These are phyloP conservation scores for Papilionanthe hybrid DNA, from an alignment of 116 monocot genomes.

Conservation along the genomic window DNA sequence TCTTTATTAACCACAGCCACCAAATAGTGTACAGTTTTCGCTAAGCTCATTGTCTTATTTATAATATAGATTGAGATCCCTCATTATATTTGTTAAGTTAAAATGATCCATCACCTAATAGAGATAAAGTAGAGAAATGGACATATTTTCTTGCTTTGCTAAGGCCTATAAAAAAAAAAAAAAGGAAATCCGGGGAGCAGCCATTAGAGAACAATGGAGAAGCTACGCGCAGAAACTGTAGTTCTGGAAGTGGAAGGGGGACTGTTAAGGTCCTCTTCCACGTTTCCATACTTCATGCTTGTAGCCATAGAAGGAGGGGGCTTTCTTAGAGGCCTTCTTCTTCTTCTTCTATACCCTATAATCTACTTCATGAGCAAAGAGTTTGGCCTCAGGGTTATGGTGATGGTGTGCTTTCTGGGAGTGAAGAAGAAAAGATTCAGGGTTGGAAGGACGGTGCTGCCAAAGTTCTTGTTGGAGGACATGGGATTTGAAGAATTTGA, in stretches of 20 bases:
- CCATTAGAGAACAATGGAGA: neutral
- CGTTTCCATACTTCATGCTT: conserved; percentile 80
- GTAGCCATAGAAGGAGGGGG: conserved; percentile 65
- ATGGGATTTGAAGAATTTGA: conserved; percentile 57
- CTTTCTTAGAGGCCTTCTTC: conserved; percentile 49
- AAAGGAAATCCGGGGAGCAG: neutral
- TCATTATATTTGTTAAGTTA: neutral
- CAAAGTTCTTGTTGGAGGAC: conserved; percentile 57
- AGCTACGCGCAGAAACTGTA: conserved; percentile 4
- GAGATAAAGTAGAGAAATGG: neutral
- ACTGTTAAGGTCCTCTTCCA: conserved; percentile 32
- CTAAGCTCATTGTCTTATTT: neutral
- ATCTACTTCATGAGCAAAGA: conserved; percentile 22
- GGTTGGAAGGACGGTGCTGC: conserved; percentile 43
- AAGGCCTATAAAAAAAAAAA: neutral
- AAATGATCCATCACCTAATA: neutral
- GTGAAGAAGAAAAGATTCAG: conserved; percentile 28
- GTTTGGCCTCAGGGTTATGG: conserved; percentile 27
- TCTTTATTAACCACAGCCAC: neutral
- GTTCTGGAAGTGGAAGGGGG: conserved; percentile 49
- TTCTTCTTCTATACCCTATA: conserved; percentile 48
- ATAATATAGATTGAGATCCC: neutral
- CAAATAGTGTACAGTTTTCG: neutral
- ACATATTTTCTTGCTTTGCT: neutral
- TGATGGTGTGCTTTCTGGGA: conserved; percentile 40